Evolutionary conservation across 2,329 filamentous ascomycete genomes (phyloP).

Genomic region (Monilinia fructicola): DNA sequence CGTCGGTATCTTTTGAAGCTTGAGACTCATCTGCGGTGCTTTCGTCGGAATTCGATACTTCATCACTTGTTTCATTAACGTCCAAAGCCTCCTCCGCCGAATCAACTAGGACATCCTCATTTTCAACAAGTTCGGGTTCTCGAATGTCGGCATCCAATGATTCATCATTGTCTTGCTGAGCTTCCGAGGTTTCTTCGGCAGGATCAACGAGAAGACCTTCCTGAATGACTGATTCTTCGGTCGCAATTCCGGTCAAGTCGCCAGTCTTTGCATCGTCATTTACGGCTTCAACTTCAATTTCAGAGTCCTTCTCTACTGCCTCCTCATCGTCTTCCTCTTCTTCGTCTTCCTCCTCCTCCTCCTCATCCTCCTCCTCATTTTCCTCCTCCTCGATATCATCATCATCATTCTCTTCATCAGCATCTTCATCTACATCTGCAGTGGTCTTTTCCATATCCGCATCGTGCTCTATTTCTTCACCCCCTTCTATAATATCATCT

Average conservation of each 20-base stretch:
- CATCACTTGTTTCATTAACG: conserved; percentile 5
- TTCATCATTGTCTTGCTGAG: conserved; percentile 18
- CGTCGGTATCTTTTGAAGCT: neutral
- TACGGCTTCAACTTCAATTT: neutral
- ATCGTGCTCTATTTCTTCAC: conserved; percentile 19
- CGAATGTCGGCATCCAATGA: conserved; percentile 30
- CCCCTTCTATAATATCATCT: conserved; percentile 18
- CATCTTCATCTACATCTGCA: conserved; percentile 23
- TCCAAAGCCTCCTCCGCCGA: conserved; percentile 18
- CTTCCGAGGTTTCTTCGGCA: neutral
- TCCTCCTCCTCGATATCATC: conserved; percentile 22
- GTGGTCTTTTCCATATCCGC: conserved; percentile 22
- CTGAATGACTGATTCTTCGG: conserved; percentile 13
- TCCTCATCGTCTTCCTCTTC: neutral
- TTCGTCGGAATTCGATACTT: conserved; percentile 16
- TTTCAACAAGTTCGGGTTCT: conserved; percentile 27
- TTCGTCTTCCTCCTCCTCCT: neutral
- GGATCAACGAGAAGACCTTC: conserved; percentile 5
- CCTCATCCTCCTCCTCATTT: neutral
- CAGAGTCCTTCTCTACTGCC: conserved; percentile 3
- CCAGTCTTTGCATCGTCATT: neutral
- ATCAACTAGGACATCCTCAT: conserved; percentile 32
- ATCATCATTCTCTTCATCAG: conserved; percentile 23
- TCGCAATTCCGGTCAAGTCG: conserved; percentile 8
- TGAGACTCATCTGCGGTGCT: conserved; percentile 5